Conservation (phyloP, 331 rosid genomes). For the Prunus yedoensis region DNA sequence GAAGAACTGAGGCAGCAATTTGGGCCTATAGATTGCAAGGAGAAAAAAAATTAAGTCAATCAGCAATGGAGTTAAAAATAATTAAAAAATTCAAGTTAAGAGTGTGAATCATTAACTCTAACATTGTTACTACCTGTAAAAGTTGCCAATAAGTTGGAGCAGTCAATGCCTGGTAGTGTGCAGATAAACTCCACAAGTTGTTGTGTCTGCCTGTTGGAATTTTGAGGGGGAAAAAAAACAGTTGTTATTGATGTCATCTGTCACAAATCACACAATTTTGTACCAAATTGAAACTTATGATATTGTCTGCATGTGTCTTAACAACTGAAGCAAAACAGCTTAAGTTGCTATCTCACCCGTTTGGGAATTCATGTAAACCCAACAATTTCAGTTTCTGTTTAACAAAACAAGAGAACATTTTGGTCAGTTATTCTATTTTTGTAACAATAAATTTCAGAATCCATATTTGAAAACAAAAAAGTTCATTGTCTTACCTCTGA, state of each 20-base stretch:
- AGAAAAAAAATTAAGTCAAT: neutral
- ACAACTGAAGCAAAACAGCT: neutral
- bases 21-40: slow-evolving; percentile 41
- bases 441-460: neutral
- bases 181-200: slow-evolving; percentile 52
- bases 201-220: slow-evolving; percentile 39
- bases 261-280: neutral
- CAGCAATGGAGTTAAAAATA: neutral
- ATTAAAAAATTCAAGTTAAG: neutral
- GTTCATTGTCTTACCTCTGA: slow-evolving; percentile 50
- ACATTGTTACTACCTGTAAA: slow-evolving; percentile 48
- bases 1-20: slow-evolving; percentile 74
- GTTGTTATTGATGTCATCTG: neutral
- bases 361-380: slow-evolving; percentile 62
- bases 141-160: slow-evolving; percentile 55
- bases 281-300: neutral
- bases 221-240: neutral
- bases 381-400: slow-evolving; percentile 53
- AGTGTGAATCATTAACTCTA: neutral
- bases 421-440: neutral
- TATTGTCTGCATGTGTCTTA: neutral
- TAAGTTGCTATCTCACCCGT: slow-evolving; percentile 51
- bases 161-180: slow-evolving; percentile 54
- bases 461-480: neutral
- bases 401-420: neutral